phyloP scores from a whole-genome alignment of 192 early-diverging fungal species.

The Coemansia sp. region DNA sequence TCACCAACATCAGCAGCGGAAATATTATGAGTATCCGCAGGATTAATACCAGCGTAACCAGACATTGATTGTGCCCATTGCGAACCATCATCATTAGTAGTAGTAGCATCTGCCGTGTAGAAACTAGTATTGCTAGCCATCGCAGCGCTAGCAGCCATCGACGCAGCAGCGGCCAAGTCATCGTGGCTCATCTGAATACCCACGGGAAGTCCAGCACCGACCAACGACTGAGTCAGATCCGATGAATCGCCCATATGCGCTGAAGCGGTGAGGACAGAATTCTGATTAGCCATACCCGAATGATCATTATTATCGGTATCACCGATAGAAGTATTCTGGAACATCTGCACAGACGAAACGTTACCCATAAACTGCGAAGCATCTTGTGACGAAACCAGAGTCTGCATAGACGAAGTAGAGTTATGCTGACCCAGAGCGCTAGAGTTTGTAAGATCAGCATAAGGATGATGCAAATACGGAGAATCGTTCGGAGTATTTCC shows the following conservation, averaged over 20 bases:
- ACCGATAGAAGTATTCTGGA: constrained; percentile 8
- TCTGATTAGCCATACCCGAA: constrained; percentile 1
- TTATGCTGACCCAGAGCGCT: not conserved
- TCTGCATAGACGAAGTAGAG: constrained; percentile 23
- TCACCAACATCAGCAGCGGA: not conserved
- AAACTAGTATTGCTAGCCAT: constrained; percentile 6
- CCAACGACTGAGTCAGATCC: constrained; percentile 26
- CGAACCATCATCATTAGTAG: not conserved
- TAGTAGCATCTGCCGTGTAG: not conserved
- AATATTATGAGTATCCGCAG: not conserved
- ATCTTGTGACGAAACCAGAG: constrained; percentile 9
- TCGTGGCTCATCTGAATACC: constrained; percentile 9
- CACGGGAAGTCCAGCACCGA: constrained; percentile 14
- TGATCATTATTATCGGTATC: constrained; percentile 9
- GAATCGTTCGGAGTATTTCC: constrained; percentile 33
- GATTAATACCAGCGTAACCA: constrained; percentile 1
- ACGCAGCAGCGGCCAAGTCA: constrained; percentile 14
- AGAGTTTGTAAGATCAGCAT: constrained; percentile 10
- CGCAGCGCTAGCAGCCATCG: constrained; percentile 7
- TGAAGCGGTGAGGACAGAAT: constrained; percentile 6
- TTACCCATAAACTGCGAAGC: not conserved
- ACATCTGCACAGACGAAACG: constrained; percentile 10
- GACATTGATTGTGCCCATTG: not conserved
- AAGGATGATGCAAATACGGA: constrained; percentile 22
- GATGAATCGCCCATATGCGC: constrained; percentile 5